These are phyloP conservation scores for Ambrosia trifida DNA, from an alignment of 129 eudicot species.

Conservation along the genomic window DNA sequence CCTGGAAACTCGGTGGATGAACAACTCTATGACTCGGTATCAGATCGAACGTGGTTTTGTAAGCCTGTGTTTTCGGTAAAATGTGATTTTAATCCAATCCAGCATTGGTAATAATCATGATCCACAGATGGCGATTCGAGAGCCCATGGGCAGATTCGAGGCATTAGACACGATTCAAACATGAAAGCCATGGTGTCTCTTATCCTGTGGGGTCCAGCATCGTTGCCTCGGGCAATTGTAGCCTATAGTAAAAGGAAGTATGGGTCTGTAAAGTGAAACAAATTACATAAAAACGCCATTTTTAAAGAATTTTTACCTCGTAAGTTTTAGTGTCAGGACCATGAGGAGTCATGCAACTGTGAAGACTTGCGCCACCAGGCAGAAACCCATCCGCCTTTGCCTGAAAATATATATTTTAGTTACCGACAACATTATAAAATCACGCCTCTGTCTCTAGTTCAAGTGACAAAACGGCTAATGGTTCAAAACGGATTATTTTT, in stretches of 20 bases:
- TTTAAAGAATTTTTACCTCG: slow-evolving; percentile 54
- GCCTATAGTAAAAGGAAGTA: slow-evolving; percentile 46
- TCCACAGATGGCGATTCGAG: slow-evolving; percentile 79
- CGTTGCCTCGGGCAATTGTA: slow-evolving; percentile 65
- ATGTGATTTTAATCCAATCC: slow-evolving; percentile 92
- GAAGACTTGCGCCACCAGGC: slow-evolving; percentile 98
- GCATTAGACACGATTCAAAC: slow-evolving; percentile 94
- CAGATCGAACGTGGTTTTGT: slow-evolving; percentile 32
- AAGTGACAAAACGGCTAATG: neutral
- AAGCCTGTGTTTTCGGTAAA: slow-evolving; percentile 35
- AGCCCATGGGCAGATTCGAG: slow-evolving; percentile 91
- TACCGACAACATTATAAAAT: neutral
- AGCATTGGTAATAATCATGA: slow-evolving; percentile 87
- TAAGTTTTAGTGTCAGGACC: slow-evolving; percentile 97
- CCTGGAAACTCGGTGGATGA: neutral
- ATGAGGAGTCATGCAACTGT: slow-evolving; percentile 99
- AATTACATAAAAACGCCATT: neutral
- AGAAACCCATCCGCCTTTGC: slow-evolving; percentile 98
- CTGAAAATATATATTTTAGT: slow-evolving; percentile 39
- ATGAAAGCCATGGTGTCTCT: slow-evolving; percentile 88
- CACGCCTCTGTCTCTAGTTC: neutral
- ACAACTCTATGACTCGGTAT: slow-evolving; percentile 19
- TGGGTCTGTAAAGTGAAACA: neutral
- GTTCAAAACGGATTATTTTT: neutral
- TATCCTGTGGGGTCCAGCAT: slow-evolving; percentile 69